Base-by-base conservation (phyloP, 768 basidiomycete genomes). In the Vishniacozyma victoriae region DNA sequence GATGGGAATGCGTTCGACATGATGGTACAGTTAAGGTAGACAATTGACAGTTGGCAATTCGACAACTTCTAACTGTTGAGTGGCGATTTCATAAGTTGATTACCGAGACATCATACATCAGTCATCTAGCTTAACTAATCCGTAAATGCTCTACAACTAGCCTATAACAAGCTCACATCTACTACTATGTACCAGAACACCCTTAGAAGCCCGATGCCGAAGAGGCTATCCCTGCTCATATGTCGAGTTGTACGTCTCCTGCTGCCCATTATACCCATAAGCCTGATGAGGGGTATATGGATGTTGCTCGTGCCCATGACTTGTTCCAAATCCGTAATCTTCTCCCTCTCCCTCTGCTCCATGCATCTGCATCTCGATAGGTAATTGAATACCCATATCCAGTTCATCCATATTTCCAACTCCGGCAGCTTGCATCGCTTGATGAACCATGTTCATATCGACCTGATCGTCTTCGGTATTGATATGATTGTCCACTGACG, bases 341-440 rank as follows among this genome's bases (percentile, higher is more conserved):
- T 33, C 29, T 33, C n/a, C 29, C n/a, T 9, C 29, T 33, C n/a
- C 29, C n/a, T 33, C 29, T n/a, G 29, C 29, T 9, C n/a, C 29
- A 45, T 66, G 60, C 64, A 67, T 67, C 24, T 63, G 61, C 64
- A 67, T 67, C 31, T 67, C 64, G 35, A 63, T 63, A 14, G 64
- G 64, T 24, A 67, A 37, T 33, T 63, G 56, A 12, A 67, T 61
- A 7, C 64, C 64, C 60, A 66, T 67, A 5, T 67, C 64, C 36
- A 67, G 41, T 29, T 67, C 64, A 41, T 67, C 64, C 47, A 67
- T 67, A 36, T 61, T 56, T 3, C 56, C 57, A 3, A 41, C 52
- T 1, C 52, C 55, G 15, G 63, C 63, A 25, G 62, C 59, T 27
- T 60, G 52, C 52, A 62, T 62, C n/a, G 64, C 64, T 42, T 62